Base-by-base conservation (phyloP, 371 early-diverging fungal species). In the Syncephalastrum monosporum region DNA sequence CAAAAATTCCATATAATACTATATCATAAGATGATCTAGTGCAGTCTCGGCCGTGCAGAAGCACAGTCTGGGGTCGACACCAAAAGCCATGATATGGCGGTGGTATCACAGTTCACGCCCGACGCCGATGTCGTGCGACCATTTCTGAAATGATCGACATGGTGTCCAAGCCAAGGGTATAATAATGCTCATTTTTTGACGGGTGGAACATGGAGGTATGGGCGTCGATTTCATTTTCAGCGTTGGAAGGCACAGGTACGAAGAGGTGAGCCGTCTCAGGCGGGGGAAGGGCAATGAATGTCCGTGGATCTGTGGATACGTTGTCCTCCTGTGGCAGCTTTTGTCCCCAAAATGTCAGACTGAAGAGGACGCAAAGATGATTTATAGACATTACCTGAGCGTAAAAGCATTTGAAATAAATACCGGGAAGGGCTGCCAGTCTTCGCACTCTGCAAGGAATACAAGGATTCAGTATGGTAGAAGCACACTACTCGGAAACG, bases 131-230 rank as follows among this genome's bases (percentile, higher is more conserved):
- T 33, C 68, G 50, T 23, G 65, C 72, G 3, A 84, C 63, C 82
- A 82, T 82, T 25, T 62, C 65, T 13, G 67, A 63, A 13, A 84
- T 62, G 16, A 75, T 46, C n/a, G 61, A 57, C 3, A 75, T 69
- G 1, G 82, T 69, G 50, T 79, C 79, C 12, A 64, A 69, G 0
- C 81, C 80, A 45, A 84, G 60, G n/a, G 64, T 61, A 61, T 84
- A 82, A 47, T 80, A 82, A 29, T 75, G 67, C 42, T 63, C 71
- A 29, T 77, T 78, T 51, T 79, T 78, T 43, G 45, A 42, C 0
- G 84, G 74, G 43, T 80, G 71, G 50, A 84, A 84, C 72, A 84
- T 84, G 53, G 74, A 74, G 25, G 73, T 82, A 42, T 84, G 84
- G 0, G 84, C 84, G 38, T 67, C 67, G 33, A 84, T 68, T 52